phyloP scores from a whole-genome alignment of 1,284 basidiomycete species.

The Hemileccinum hortonii region DNA sequence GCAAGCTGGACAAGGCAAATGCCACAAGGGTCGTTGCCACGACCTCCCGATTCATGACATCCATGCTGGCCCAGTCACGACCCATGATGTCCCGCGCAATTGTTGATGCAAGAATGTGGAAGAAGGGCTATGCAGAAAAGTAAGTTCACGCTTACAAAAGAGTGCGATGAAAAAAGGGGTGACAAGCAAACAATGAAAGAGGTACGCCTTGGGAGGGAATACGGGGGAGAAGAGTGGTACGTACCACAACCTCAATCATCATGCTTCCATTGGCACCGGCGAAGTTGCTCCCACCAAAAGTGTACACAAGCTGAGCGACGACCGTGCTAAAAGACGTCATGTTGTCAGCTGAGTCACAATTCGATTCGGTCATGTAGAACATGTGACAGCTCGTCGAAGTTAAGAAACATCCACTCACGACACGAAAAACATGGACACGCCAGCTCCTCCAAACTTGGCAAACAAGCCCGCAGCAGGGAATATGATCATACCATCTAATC shows the following conservation, averaged over 20 bases:
- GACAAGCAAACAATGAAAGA: neutral
- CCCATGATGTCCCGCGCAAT: conserved; percentile 66
- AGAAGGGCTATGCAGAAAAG: conserved; percentile 72
- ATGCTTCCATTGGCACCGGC: conserved; percentile 91
- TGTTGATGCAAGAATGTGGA: conserved; percentile 84
- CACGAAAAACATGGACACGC: conserved; percentile 94
- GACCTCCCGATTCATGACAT: conserved; percentile 68
- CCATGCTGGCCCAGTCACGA: conserved; percentile 43
- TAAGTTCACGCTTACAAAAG: neutral
- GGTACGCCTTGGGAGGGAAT: neutral
- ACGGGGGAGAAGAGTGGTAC: conserved; percentile 31
- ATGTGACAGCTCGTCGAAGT: conserved; percentile 3
- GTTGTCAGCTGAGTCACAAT: neutral
- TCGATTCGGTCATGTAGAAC: neutral
- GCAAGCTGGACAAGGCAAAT: conserved; percentile 85
- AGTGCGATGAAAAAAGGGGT: neutral
- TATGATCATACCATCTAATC: conserved; percentile 79
- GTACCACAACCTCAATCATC: conserved; percentile 97
- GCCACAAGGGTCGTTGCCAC: conserved; percentile 91
- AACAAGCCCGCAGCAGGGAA: conserved; percentile 88
- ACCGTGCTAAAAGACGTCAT: conserved; percentile 37
- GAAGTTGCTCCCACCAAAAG: conserved; percentile 86
- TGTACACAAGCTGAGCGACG: conserved; percentile 84
- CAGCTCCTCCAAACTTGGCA: conserved; percentile 79
- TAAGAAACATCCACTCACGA: conserved; percentile 48